Base-by-base conservation (phyloP, 768 basidiomycete genomes). In the Hypsizygus marmoreus region DNA sequence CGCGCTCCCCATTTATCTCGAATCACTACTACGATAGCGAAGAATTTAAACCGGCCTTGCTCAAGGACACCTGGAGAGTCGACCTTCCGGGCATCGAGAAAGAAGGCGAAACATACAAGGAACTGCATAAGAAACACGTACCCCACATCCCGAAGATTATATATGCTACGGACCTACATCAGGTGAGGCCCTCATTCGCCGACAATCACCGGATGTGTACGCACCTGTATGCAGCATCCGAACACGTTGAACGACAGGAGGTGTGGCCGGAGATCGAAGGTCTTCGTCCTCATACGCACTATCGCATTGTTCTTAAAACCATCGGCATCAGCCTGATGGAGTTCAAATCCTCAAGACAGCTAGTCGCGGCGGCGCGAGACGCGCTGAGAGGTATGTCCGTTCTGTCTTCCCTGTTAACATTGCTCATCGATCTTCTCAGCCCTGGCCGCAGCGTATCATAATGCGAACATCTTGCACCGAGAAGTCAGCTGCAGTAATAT, bases 401-500 rank as follows among this genome's bases (percentile, higher is more conserved):
- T n/a, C n/a, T n/a, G n/a, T n/a, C n/a, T n/a, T 19, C 35, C 9
- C 20, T 10, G 17, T 5, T 36, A 11, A 20, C 35, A 20, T 5
- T 19, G 20, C 17, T 36, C n/a, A 36, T 1, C 35, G 20, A 5
- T 36, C 20, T 14, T 34, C 10, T 43, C 16, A 23, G 19, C 30
- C 33, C 20, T 20, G 23, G 25, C 6, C 3, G 23, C 38, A n/a
- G 32, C 23, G 16, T 33, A 14, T 43, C 43, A 23, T 22, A 47
- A 54, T 37, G 46, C 49, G 43, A 51, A 51, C 29, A 19, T 35
- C 32, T 6, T 44, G 41, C 42, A 50, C 29, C 51, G 20, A n/a
- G 31, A 41, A 19, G 25, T 37, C n/a, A 22, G 35, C 10, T 19
- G 47, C 40, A 25, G 56, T 49, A 17, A 58, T n/a, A 2, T 37